Evolutionary conservation across 2,329 filamentous ascomycete species (phyloP).

Genomic region (Dactylella cylindrospora): DNA sequence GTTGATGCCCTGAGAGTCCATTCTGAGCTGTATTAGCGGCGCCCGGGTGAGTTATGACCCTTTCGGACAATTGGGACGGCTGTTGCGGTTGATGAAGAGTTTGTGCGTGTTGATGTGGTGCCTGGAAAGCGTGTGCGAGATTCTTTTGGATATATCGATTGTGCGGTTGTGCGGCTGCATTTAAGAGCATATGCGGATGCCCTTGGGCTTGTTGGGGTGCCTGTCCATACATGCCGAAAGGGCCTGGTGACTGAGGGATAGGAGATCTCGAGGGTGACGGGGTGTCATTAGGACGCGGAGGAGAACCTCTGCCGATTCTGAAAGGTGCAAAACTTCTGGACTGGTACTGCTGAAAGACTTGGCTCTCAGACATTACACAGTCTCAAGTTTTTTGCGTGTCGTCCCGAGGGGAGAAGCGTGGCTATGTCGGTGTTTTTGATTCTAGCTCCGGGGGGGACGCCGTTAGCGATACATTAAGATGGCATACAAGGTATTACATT

Average conservation of each 20-base stretch:
- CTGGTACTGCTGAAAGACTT: slow-evolving; percentile 44
- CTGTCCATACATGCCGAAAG: slow-evolving; percentile 46
- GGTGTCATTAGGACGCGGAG: slow-evolving; percentile 52
- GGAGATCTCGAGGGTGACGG: slow-evolving; percentile 63
- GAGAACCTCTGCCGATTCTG: slow-evolving; percentile 42
- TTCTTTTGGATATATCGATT: slow-evolving; percentile 48
- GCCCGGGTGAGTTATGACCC: slow-evolving; percentile 32
- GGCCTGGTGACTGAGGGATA: slow-evolving; percentile 51
- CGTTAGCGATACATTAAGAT: not conserved
- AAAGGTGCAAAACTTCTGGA: slow-evolving; percentile 43
- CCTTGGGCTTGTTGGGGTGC: slow-evolving; percentile 46
- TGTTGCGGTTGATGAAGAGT: slow-evolving; percentile 50
- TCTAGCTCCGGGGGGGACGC: not conserved
- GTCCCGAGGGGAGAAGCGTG: slow-evolving; percentile 22
- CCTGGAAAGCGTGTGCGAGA: slow-evolving; percentile 44
- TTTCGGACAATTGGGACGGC: slow-evolving; percentile 33
- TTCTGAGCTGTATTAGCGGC: slow-evolving; percentile 44
- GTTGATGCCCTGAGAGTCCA: slow-evolving; percentile 55
- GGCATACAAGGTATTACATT: not conserved
- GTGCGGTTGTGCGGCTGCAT: slow-evolving; percentile 45
- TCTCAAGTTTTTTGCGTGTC: slow-evolving; percentile 8
- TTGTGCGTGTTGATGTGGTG: slow-evolving; percentile 51
- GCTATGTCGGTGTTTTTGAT: slow-evolving; percentile 18
- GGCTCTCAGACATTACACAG: slow-evolving; percentile 44
- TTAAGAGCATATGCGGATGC: slow-evolving; percentile 49